A percentile compares a stretch with the other conserved stretches of the same genome.
phyloP scores from a whole-genome alignment of 2,329 filamentous ascomycete species.

The Exutisphaerella laricina region DNA sequence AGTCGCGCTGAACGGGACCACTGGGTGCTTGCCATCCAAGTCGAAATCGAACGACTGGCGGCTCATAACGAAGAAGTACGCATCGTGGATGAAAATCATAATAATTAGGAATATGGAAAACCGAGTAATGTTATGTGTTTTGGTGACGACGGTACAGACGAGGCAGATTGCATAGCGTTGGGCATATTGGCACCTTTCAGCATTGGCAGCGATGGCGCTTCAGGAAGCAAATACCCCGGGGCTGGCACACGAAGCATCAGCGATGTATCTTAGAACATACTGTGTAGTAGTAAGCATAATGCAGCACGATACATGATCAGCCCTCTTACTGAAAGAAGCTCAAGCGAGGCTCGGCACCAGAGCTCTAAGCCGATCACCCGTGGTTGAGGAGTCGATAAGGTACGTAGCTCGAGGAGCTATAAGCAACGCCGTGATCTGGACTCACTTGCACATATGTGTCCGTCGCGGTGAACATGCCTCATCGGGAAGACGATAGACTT shows the following conservation, averaged over 20 bases:
- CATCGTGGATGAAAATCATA: constrained; percentile 28
- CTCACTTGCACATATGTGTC: too few species aligned
- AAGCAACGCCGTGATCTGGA: neutral
- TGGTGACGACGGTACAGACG: neutral
- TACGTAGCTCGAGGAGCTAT: neutral
- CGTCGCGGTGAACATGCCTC: constrained; percentile 12
- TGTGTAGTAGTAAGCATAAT: neutral
- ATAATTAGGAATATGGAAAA: constrained; percentile 2
- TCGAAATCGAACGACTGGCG: constrained; percentile 56
- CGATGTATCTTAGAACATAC: neutral
- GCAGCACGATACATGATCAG: too few species aligned
- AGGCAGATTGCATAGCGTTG: constrained; percentile 1
- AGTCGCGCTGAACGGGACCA: constrained; percentile 61
- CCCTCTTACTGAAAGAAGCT: neutral
- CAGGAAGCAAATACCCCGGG: constrained; percentile 1
- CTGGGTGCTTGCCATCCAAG: constrained; percentile 61
- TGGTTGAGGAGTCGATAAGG: neutral
- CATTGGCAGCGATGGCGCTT: neutral
- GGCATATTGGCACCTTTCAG: neutral
- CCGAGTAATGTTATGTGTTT: neutral
- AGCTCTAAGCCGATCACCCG: constrained; percentile 1
- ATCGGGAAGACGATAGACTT: constrained; percentile 15
- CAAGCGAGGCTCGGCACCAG: neutral
- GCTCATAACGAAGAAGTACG: constrained; percentile 52
- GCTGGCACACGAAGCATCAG: neutral